Base-by-base conservation (phyloP, 345 rosid species). In the Eucalyptus tenuipes region DNA sequence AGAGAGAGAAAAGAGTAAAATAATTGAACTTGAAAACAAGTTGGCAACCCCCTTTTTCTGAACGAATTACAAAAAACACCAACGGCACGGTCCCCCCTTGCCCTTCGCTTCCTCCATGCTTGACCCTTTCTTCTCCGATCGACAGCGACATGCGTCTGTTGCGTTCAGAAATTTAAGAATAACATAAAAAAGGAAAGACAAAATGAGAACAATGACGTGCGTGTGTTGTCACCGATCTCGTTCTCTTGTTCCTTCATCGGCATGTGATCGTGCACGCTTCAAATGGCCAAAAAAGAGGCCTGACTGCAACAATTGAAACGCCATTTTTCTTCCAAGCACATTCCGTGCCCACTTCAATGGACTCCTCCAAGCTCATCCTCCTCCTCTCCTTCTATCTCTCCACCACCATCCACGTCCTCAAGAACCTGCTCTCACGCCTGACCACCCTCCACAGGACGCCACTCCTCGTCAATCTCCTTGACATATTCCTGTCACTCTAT, bases 401-500 rank as follows among this genome's bases (percentile, higher is more conserved):
- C 47, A 75, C 84, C 47, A 24, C 84, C 84, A 22, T 75, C 6
- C 14, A 22, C 84, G 12, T 22, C 29, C 84, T 75, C 84, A 88
- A 16, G 71, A 82, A 18, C 52, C 87, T 82, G 22, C 22, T 55
- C 89, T 55, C 87, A 3, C 49, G 49, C 24, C 89, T 88, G 15
- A 9, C 18, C 33, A 88, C 59, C 80, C 59, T 89, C 45, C 85
- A 18, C 59, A 75, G 81, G 79, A 53, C 81, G 3, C 95, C 95
- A 6, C 49, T 93, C 8, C 18, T 95, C 3, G 79, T 94, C 91
- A 88, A 91, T 10, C 4, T 91, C 53, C 55, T 94, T 4, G 95
- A 97, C 47, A 27, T 89, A 2, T 25, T 91, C 22, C 66, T 95
- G 33, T 93, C 96, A 1, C 64, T 94, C 4, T 96, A 94, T 89